Conservation (phyloP, 1,139 yeast species). For the Saccharomyces hybrid region DNA sequence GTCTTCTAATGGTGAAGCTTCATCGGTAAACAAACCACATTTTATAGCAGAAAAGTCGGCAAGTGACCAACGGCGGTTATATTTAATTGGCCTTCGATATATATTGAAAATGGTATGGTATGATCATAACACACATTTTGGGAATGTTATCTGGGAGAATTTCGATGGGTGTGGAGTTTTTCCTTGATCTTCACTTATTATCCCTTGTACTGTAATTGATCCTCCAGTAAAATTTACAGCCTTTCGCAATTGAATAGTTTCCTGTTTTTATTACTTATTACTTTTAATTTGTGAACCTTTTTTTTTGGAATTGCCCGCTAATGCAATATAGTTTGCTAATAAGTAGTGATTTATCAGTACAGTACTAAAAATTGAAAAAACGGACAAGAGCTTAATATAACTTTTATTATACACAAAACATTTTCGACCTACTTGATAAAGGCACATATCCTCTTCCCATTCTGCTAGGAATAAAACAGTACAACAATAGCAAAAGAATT, state of each 20-base stretch:
- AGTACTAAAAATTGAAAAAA: background rate
- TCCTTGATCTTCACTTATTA: background rate
- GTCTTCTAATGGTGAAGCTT: background rate
- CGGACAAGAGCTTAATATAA: background rate
- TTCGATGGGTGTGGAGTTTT: conserved; percentile 1
- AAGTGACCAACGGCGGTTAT: background rate
- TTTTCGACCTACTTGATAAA: background rate
- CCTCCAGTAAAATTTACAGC: background rate
- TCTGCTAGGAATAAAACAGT: background rate
- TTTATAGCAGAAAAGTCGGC: background rate
- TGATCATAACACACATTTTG: background rate
- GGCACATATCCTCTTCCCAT: background rate
- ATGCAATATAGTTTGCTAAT: background rate
- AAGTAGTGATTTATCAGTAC: background rate
- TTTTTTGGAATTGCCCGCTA: background rate
- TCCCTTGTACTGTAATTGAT: background rate
- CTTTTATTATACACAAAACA: background rate
- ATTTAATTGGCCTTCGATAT: background rate
- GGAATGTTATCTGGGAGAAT: background rate
- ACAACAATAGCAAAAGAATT: background rate
- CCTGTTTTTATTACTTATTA: background rate
- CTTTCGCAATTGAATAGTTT: background rate
- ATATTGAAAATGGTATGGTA: conserved; percentile 1
- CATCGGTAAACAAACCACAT: conserved; percentile 1
- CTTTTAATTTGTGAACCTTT: background rate